Evolutionary conservation across 768 basidiomycete species (phyloP).

Genomic region (Lactarius deliciosus): DNA sequence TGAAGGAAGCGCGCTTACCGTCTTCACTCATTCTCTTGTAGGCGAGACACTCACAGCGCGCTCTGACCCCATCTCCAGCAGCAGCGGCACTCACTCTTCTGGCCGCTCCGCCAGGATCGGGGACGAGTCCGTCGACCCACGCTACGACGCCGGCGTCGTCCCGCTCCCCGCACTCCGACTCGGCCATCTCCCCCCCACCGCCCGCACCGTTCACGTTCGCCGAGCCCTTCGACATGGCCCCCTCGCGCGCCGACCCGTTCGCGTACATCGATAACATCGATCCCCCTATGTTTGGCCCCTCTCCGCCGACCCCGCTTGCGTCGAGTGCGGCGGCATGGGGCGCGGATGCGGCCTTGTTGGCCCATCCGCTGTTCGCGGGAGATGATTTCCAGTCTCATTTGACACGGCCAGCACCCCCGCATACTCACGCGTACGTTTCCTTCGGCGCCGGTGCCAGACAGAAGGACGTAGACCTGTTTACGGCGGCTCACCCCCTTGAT

Average conservation of each 20-base stretch:
- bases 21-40: background rate
- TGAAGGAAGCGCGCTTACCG: background rate
- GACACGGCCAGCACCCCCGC: constrained; percentile 52
- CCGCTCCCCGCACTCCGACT: constrained; percentile 11
- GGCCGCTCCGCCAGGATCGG: background rate
- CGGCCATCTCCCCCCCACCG: constrained; percentile 13
- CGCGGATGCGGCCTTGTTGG: constrained; percentile 14
- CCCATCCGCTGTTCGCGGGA: constrained; percentile 37
- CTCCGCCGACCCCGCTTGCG: constrained; percentile 5
- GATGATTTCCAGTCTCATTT: constrained; percentile 34
- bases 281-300: constrained; percentile 5
- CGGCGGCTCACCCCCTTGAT: constrained; percentile 64
- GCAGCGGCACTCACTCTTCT: background rate
- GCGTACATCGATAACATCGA: constrained; percentile 28
- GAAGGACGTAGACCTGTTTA: constrained; percentile 79
- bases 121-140: constrained; percentile 22
- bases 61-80: background rate
- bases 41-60: background rate
- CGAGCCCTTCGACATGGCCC: constrained; percentile 7
- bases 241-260: constrained; percentile 32
- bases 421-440: constrained; percentile 76
- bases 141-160: constrained; percentile 24
- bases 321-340: constrained; percentile 13
- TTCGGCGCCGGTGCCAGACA: constrained; percentile 86
- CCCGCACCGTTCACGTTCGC: background rate